Conservation (phyloP, 805 yeast species). For the Kodamaea nitidulidarum region DNA sequence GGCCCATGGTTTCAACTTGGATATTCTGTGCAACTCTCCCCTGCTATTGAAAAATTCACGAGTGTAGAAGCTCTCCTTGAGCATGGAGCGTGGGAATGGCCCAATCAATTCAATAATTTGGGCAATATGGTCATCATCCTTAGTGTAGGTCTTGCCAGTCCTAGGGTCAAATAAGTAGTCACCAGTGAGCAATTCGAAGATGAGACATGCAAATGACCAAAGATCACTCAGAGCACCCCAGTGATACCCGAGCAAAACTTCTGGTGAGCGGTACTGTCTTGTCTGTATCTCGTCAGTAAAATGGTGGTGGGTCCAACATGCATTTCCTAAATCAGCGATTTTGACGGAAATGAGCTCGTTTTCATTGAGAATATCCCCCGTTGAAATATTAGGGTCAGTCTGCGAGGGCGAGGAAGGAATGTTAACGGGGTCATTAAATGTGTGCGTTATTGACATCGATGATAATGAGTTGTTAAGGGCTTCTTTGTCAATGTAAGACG, state of each 20-base stretch:
- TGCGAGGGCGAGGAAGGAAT: slow-evolving; percentile 12
- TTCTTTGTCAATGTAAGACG: slow-evolving; percentile 16
- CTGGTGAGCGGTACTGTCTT: slow-evolving; percentile 64
- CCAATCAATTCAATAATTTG: slow-evolving; percentile 87
- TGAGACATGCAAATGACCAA: slow-evolving; percentile 93
- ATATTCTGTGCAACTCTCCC: slow-evolving; percentile 73
- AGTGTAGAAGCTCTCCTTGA: slow-evolving; percentile 59
- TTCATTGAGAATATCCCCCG: slow-evolving; percentile 15
- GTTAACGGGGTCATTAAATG: slow-evolving; percentile 12
- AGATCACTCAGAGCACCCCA: slow-evolving; percentile 97
- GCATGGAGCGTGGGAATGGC: slow-evolving; percentile 54
- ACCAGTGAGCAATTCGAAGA: slow-evolving; percentile 89
- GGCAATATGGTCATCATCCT: slow-evolving; percentile 95
- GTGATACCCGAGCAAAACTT: slow-evolving; percentile 49
- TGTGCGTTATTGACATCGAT: slow-evolving; percentile 39
- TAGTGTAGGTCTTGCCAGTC: slow-evolving; percentile 67
- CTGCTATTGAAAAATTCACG: slow-evolving; percentile 59
- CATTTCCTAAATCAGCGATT: slow-evolving; percentile 68
- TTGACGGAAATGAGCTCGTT: slow-evolving; percentile 38
- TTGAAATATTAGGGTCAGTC: slow-evolving; percentile 8
- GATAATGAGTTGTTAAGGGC: slow-evolving; percentile 36
- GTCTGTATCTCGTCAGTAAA: slow-evolving; percentile 69
- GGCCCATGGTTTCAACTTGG: slow-evolving; percentile 86
- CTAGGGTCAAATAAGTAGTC: slow-evolving; percentile 92
- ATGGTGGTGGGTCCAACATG: slow-evolving; percentile 60